These are phyloP conservation scores for Alternaria brassicicola DNA, from an alignment of 2,329 filamentous ascomycete genomes.

Conservation along the genomic window DNA sequence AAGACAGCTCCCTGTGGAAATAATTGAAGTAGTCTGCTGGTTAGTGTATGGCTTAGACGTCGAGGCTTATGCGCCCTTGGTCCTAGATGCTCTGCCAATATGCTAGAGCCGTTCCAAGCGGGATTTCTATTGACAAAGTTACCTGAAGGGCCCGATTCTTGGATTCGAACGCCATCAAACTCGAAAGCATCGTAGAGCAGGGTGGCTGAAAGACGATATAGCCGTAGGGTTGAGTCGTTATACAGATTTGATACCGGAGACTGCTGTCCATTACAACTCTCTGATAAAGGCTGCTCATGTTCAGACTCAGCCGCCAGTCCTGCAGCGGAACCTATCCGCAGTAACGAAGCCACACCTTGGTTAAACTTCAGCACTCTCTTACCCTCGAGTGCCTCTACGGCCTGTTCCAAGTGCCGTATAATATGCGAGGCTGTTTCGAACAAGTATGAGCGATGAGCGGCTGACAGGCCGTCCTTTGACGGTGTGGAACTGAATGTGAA, in stretches of 20 bases:
- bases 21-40: background rate
- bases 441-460: background rate
- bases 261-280: background rate
- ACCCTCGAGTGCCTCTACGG: slow-evolving; percentile 10
- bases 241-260: slow-evolving; percentile 10
- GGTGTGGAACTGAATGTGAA: slow-evolving; percentile 10
- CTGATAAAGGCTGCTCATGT: background rate
- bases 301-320: background rate
- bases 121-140: slow-evolving; percentile 6
- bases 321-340: background rate
- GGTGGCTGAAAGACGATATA: slow-evolving; percentile 8
- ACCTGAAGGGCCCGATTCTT: slow-evolving; percentile 3
- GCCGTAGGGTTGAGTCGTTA: background rate
- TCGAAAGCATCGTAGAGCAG: slow-evolving; percentile 10
- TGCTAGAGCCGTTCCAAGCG: slow-evolving; percentile 10
- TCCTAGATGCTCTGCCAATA: slow-evolving; percentile 7
- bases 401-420: slow-evolving; percentile 11
- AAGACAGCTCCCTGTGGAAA: slow-evolving; percentile 11
- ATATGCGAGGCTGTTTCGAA: slow-evolving; percentile 8
- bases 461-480: slow-evolving; percentile 1
- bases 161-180: slow-evolving; percentile 11
- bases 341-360: slow-evolving; percentile 7
- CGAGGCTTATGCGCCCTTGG: background rate
- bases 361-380: slow-evolving; percentile 9
- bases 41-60: background rate